Conservation (phyloP, 1,139 yeast genomes). For the Pneumocystis sp. region DNA sequence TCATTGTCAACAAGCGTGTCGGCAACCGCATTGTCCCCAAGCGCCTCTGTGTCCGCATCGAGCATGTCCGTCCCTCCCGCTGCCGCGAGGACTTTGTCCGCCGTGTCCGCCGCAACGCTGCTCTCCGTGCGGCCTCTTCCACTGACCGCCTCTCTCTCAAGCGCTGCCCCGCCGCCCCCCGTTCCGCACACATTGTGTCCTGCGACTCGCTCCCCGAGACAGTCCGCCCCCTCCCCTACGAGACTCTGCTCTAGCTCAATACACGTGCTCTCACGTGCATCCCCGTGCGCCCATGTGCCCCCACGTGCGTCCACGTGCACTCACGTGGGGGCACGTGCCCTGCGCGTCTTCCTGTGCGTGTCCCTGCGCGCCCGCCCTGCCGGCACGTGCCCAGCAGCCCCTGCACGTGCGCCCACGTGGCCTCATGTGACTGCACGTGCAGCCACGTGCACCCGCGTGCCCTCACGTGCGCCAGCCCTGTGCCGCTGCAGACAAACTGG, state of each 20-base stretch:
- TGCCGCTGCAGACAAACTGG: no score
- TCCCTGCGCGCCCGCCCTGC: no score
- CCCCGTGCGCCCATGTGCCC: no score
- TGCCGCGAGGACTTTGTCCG: conserved; percentile 98
- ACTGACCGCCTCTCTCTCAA: conserved; percentile 93
- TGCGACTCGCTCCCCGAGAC: conserved; percentile 80
- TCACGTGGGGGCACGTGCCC: no score
- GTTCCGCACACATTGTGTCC: conserved; percentile 73
- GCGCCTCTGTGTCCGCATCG: conserved; percentile 96
- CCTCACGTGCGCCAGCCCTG: no score
- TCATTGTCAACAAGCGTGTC: conserved; percentile 92
- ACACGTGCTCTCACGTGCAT: no score
- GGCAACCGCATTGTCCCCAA: conserved; percentile 98
- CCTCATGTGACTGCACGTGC: no score
- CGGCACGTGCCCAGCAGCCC: no score
- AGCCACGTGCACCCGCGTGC: no score
- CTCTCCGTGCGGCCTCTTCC: conserved; percentile 67
- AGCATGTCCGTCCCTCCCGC: conserved; percentile 98
- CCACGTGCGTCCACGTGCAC: no score
- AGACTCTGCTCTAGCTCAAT: conserved; percentile 91
- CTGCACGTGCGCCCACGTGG: no score
- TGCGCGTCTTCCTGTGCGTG: no score
- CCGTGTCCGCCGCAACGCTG: conserved; percentile 96
- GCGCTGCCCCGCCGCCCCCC: conserved; percentile 98
- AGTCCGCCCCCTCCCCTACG: conserved; percentile 98